Conservation (phyloP, 78 protist species). For the Cavenderia fasciculata region DNA sequence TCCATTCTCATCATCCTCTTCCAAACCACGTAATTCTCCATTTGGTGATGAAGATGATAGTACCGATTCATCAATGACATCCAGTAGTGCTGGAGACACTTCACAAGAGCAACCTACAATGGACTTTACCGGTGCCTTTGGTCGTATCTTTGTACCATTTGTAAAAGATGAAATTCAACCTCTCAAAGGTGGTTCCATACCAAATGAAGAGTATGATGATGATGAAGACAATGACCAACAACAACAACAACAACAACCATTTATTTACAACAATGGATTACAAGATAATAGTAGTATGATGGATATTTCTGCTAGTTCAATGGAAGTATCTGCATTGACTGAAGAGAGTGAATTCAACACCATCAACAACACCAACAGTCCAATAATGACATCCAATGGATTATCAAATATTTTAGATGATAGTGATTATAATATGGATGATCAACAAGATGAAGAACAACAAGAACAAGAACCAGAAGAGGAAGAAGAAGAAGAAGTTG, state of each 20-base stretch:
- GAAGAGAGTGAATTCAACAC: background rate
- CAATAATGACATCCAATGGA: no score
- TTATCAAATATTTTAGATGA: no score
- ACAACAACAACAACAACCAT: background rate
- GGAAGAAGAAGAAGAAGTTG: background rate
- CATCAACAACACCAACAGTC: no score
- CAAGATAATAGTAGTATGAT: no score
- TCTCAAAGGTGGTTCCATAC: background rate
- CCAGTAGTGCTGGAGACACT: background rate
- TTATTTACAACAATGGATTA: no score
- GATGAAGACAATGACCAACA: background rate
- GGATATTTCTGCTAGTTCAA: no score
- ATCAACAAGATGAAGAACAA: background rate
- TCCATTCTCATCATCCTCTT: background rate
- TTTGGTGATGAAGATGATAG: slow-evolving; percentile 2
- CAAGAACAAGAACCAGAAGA: background rate
- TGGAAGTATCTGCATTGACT: background rate
- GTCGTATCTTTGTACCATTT: slow-evolving; percentile 54
- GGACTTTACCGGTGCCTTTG: slow-evolving; percentile 60
- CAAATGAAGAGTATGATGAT: background rate
- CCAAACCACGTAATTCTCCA: background rate
- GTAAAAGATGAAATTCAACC: slow-evolving; percentile 53
- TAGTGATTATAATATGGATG: background rate
- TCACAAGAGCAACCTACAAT: slow-evolving; percentile 31
- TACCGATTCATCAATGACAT: no score